phyloP scores from a whole-genome alignment of 495 filamentous ascomycete species.

The Oleoguttula mirabilis region DNA sequence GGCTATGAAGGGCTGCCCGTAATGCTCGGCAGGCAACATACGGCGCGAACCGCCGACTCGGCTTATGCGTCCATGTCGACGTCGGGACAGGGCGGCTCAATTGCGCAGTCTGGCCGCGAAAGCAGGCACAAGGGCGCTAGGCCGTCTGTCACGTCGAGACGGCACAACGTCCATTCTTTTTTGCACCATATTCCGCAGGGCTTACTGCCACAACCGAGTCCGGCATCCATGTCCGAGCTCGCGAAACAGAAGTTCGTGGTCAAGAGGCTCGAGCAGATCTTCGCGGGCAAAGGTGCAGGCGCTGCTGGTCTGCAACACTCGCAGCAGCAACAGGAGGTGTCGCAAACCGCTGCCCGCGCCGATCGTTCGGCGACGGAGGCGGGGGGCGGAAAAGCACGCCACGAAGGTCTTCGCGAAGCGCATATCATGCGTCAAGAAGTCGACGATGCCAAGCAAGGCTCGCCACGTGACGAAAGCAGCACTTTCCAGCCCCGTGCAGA shows the following conservation, averaged over 20 bases:
- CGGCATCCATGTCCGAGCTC: conserved; percentile 46
- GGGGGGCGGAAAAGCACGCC: conserved; percentile 20
- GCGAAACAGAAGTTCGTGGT: conserved; percentile 62
- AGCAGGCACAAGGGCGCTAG: conserved; percentile 1
- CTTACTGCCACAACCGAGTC: conserved; percentile 39
- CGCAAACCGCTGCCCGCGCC: conserved; percentile 38
- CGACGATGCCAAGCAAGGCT: conserved; percentile 14
- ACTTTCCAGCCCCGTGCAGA: neutral
- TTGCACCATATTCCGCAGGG: conserved; percentile 50
- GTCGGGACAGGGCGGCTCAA: conserved; percentile 32
- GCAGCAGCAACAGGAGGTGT: conserved; percentile 44
- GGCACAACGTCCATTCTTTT: conserved; percentile 47
- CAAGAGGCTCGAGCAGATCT: conserved; percentile 59
- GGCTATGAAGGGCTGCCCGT: conserved; percentile 11
- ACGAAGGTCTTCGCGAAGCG: conserved; percentile 40
- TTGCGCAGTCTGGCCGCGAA: conserved; percentile 17
- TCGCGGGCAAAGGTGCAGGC: conserved; percentile 52
- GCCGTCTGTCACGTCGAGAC: conserved; percentile 22
- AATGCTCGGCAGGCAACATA: conserved; percentile 13
- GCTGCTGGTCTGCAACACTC: conserved; percentile 33
- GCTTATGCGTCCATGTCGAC: conserved; percentile 62
- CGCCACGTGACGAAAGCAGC: neutral
- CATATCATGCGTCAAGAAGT: conserved; percentile 31
- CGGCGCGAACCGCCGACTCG: conserved; percentile 44
- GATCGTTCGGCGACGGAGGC: conserved; percentile 30